Evolutionary conservation across 1,284 basidiomycete species (phyloP).

Genomic region (Sanguinoderma infundibulare): DNA sequence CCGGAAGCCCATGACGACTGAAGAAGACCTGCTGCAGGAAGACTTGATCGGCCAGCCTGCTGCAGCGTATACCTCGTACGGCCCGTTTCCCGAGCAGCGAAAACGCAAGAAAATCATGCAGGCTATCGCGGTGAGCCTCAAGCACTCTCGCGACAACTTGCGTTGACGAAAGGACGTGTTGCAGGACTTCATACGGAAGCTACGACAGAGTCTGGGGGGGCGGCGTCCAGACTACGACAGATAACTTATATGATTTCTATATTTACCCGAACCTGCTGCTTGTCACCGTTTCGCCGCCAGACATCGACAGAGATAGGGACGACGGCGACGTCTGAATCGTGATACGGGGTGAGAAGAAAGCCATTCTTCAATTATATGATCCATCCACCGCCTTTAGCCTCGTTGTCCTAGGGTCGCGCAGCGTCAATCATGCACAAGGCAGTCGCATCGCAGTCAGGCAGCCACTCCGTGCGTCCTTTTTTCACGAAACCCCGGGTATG

Average conservation of each 20-base stretch:
- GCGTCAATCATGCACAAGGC: slow-evolving; percentile 12
- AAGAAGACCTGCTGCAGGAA: slow-evolving; percentile 36
- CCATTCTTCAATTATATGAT: neutral
- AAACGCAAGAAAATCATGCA: slow-evolving; percentile 9
- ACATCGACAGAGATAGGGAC: neutral
- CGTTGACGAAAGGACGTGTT: neutral
- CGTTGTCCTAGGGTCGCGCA: neutral
- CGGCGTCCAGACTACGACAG: neutral
- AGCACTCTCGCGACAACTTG: too few species aligned
- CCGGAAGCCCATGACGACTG: slow-evolving; percentile 34
- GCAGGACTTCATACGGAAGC: slow-evolving; percentile 10
- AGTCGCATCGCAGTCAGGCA: neutral
- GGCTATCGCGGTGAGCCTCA: slow-evolving; percentile 11
- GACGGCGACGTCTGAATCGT: neutral
- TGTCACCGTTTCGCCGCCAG: neutral
- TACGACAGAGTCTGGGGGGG: slow-evolving; percentile 9
- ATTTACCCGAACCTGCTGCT: neutral
- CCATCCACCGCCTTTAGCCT: slow-evolving; percentile 1
- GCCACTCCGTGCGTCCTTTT: neutral
- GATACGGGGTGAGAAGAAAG: neutral
- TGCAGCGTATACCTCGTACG: slow-evolving; percentile 9
- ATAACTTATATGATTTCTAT: neutral
- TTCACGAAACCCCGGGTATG: too few species aligned
- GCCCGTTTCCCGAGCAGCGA: neutral
- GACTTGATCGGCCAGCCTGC: slow-evolving; percentile 24